Base-by-base conservation (phyloP, 768 basidiomycete genomes). In the Kwoniella botswanensis region DNA sequence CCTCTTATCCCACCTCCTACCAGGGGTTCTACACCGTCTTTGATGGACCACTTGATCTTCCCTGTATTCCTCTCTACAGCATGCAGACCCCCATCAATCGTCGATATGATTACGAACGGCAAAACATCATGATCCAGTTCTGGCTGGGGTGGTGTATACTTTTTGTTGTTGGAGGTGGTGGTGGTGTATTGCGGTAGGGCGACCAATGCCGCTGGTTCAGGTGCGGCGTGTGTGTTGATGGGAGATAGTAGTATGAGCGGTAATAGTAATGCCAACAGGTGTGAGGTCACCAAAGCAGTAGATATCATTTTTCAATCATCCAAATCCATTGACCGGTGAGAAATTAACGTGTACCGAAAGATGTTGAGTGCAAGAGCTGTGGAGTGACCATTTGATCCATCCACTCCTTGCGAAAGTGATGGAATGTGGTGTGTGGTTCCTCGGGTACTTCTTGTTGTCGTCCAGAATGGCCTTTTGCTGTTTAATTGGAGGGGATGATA, bases 61-160 rank as follows among this genome's bases (percentile, higher is more conserved):
- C 96, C 96, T 0, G 91, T 90, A 0, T 91, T 90, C 71, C 96
- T 86, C 79, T 96, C 94, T 73, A 98, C 86, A 0, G 94, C 97
- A 85, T 98, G 95, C 43, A 99, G 90, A 68, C 90, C 93, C 26
- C 96, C 96, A 84, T 98, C 95, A 29, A 99, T 90, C 7, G 94
- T 94, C 1, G 94, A 93, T 12, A 96, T 88, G 18, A 99, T 88
- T 29, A 97, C 91, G 65, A 92, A 88, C 77, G 96, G 91, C 70
- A 94, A 83, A 12, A 96, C 85, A 61, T 90, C 87, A 21, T 89
- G 86, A 67, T 91, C 88, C 43, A 76, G 61, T 41, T 76, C 73
- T n/a, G 74, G 52, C 7, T 60, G 35, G 1, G 68, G 63, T 42
- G 68, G 21, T 53, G 29, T n/a, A 46, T 65, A 70, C 10, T 41